Evolutionary conservation across 2,329 filamentous ascomycete species (phyloP), one percentile per base, ranked within the genome.

Genomic region (Penicillium vulpinum): DNA sequence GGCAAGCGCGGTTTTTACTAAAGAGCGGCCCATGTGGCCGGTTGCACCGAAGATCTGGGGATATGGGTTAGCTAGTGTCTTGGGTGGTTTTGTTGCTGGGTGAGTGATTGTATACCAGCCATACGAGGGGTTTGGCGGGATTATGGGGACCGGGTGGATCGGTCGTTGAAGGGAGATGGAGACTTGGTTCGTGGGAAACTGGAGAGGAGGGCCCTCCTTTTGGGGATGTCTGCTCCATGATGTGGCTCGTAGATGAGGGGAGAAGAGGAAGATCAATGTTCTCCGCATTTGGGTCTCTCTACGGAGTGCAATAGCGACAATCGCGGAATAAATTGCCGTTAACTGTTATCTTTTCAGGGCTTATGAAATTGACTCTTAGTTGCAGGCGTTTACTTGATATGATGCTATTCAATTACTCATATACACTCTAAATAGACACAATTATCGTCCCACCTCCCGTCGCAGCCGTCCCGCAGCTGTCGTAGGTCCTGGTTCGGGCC

Each of bases 11-110:
- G 85, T 86, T 68, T 94, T 93, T 58, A 93, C 90, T 21, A 97
- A 85, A 8, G 90, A 95, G 51, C 91, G 88, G 57, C 94, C 94
- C 82, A 97, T 96, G 69, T 99, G 94, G 54, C 94, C 94, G n/a
- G 92, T 97, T 47, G 91, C 92, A 47, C 94, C 94, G 75, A 97
- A 99, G 53, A 97, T 81, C 91, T 92, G 39, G 36, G 24, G 15
- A 15, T 16, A 3, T 10, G 28, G 24, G 45, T 61, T 57, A n/a
- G n/a, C n/a, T n/a, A 60, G 59, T 50, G 18, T 31, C 11, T 26
- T 18, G 29, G 47, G 35, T 26, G n/a, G 45, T 7, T 18, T 35
- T 10, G n/a, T 22, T 21, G 47, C 21, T 22, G 28, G 50, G 48
- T 54, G 54, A 57, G 54, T 47, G 46, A 44, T 21, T 24, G 79